Conservation (phyloP, 1,139 yeast genomes). For the Yamadazyma atmosphaerica region DNA sequence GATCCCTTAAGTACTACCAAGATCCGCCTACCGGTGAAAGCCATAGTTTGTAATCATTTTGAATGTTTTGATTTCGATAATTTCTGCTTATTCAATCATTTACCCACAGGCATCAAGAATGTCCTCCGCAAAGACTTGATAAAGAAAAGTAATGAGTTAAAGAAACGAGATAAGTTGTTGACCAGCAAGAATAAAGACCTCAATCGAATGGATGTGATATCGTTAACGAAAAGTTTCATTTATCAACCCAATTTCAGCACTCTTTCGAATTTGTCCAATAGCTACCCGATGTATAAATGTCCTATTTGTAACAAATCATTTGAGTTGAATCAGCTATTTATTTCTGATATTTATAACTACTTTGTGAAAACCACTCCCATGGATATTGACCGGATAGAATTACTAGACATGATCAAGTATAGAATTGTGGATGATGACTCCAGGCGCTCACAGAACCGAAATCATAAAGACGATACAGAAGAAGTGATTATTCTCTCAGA, state of each 20-base stretch:
- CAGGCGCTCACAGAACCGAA: slow-evolving; percentile 3
- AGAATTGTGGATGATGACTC: slow-evolving; percentile 30
- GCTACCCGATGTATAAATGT: slow-evolving; percentile 33
- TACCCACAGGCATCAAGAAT: slow-evolving; percentile 30
- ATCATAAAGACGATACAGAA: slow-evolving; percentile 14
- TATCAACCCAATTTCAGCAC: slow-evolving; percentile 15
- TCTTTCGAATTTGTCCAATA: background rate
- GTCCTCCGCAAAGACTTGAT: slow-evolving; percentile 30
- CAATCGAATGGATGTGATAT: slow-evolving; percentile 5
- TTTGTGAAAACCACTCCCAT: slow-evolving; percentile 42
- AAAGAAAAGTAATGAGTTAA: slow-evolving; percentile 25
- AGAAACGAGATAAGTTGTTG: slow-evolving; percentile 17
- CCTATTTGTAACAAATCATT: slow-evolving; percentile 43
- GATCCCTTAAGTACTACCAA: slow-evolving; percentile 39
- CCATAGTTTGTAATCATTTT: slow-evolving; percentile 39
- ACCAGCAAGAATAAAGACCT: slow-evolving; percentile 3
- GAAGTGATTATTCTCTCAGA: slow-evolving; percentile 29
- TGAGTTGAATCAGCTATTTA: slow-evolving; percentile 34
- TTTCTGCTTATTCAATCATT: slow-evolving; percentile 41
- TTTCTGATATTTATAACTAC: slow-evolving; percentile 44
- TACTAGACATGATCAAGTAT: slow-evolving; percentile 37
- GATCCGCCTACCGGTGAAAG: slow-evolving; percentile 42
- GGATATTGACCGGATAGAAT: slow-evolving; percentile 36
- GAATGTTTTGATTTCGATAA: slow-evolving; percentile 50
- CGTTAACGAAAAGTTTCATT: slow-evolving; percentile 12